Base-by-base conservation (phyloP, 2,329 filamentous ascomycete genomes). In the Aspergillus luchuensis region DNA sequence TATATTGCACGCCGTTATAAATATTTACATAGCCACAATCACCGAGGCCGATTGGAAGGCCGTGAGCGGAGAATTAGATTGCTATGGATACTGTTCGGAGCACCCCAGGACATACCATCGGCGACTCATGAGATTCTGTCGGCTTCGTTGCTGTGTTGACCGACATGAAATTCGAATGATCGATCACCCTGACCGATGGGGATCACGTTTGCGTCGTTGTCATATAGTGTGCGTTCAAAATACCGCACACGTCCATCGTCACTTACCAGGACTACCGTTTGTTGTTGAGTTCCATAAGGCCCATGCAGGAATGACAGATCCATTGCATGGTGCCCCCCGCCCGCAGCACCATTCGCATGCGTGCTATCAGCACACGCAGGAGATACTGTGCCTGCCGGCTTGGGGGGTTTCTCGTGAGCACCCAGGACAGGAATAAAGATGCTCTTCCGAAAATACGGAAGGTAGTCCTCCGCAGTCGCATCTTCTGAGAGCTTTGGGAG, bases 261-360 rank as follows among this genome's bases (percentile, higher is more conserved):
- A 66, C 82, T 78, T 19, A 87, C 85, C 13, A 89, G 72, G 2
- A 89, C 76, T 7, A 89, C 75, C 1, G 84, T 87, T 70, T 89
- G 86, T 72, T 86, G 87, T 69, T 87, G 85, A 2, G 87, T 89
- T 0, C 87, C 87, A 69, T 89, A 89, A 7, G 82, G 74, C 0
- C 83, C 84, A 58, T 76, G 78, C 53, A 74, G 64, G 69, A 82
- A 75, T 28, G 66, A 67, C 39, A 66, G 64, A 25, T 69, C 67
- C 30, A 69, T 58, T 65, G 74, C 64, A 69, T 70, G 53, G 13
- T 69, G 41, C 38, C 57, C 50, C 8, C 61, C 7, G 60, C 57
- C 21, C 39, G 59, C 17, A 51, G 47, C n/a, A 65, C 45, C 63
- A 15, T 17, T 55, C 15, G 62, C 50, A 10, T 39, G 30, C 47